Evolutionary conservation across 2,329 filamentous ascomycete species (phyloP).

Genomic region (Tolypocladium sp.): DNA sequence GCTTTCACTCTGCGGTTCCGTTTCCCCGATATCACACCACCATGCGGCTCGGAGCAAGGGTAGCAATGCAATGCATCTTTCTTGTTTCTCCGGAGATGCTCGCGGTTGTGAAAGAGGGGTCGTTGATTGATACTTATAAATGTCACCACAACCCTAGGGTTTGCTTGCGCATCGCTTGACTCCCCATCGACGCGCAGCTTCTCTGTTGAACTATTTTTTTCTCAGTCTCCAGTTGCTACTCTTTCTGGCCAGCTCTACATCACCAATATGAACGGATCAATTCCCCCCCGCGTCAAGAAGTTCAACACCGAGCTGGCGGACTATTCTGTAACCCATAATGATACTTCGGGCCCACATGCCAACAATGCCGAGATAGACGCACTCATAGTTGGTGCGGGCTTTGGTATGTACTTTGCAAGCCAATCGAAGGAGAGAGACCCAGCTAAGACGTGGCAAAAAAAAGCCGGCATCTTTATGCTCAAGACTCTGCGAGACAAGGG

Average conservation of each 20-base stretch:
- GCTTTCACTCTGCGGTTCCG: not conserved
- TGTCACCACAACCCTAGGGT: not conserved
- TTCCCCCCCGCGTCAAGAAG: conserved; percentile 16
- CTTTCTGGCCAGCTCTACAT: not conserved
- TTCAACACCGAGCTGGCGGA: conserved; percentile 31
- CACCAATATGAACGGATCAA: not conserved
- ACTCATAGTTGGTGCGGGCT: conserved; percentile 35
- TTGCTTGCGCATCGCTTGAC: not conserved
- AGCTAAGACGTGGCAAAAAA: not conserved
- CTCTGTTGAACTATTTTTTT: not conserved
- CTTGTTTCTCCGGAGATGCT: not conserved
- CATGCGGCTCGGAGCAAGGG: not conserved
- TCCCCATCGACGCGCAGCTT: not conserved
- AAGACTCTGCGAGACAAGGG: conserved; percentile 42
- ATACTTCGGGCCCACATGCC: conserved; percentile 28
- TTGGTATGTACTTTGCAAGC: conserved; percentile 18
- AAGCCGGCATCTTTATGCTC: conserved; percentile 39
- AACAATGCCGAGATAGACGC: conserved; percentile 33
- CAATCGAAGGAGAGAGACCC: not conserved
- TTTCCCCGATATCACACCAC: not conserved
- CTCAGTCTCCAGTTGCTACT: not conserved
- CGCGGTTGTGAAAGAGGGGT: not conserved
- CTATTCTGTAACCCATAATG: conserved; percentile 20
- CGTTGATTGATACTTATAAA: not conserved
- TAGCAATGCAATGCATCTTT: not conserved